Evolutionary conservation across 2,329 filamentous ascomycete species (phyloP).

Genomic region (Beauveria medogensis): DNA sequence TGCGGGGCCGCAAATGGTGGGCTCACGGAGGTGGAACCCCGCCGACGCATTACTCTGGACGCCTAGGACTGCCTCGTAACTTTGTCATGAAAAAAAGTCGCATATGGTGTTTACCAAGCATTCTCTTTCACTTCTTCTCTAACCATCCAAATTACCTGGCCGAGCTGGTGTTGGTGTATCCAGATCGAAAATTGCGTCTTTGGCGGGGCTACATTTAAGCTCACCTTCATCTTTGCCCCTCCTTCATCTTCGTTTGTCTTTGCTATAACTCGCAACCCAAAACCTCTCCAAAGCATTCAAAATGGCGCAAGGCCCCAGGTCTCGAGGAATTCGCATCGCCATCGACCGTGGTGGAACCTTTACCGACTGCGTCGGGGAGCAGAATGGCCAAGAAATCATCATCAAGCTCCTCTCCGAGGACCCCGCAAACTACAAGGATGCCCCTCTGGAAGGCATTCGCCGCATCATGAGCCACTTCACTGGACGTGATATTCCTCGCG

Average conservation of each 20-base stretch:
- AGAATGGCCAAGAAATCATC: slow-evolving; percentile 68
- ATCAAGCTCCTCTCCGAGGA: slow-evolving; percentile 89
- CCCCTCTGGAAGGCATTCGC: slow-evolving; percentile 83
- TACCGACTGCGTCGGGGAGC: slow-evolving; percentile 84
- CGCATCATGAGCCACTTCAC: slow-evolving; percentile 75
- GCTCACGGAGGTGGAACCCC: slow-evolving; percentile 16
- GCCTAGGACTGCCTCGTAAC: neutral
- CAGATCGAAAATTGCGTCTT: neutral
- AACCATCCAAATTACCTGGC: neutral
- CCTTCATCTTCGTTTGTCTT: neutral
- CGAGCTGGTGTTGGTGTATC: neutral
- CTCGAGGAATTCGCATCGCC: slow-evolving; percentile 63
- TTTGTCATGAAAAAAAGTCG: neutral
- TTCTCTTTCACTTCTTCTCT: neutral
- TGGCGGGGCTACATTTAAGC: neutral
- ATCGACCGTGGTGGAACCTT: slow-evolving; percentile 82
- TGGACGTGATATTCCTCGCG: slow-evolving; percentile 67
- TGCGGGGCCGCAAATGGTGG: slow-evolving; percentile 8
- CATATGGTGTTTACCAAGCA: neutral
- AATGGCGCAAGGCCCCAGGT: slow-evolving; percentile 29
- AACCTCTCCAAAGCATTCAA: neutral
- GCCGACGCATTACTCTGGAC: slow-evolving; percentile 9
- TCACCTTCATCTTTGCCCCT: neutral
- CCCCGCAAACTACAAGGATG: slow-evolving; percentile 83
- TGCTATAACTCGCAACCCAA: neutral